These are phyloP conservation scores for Corymbia calophylla DNA, from an alignment of 441 rosid genomes.

Conservation along the genomic window DNA sequence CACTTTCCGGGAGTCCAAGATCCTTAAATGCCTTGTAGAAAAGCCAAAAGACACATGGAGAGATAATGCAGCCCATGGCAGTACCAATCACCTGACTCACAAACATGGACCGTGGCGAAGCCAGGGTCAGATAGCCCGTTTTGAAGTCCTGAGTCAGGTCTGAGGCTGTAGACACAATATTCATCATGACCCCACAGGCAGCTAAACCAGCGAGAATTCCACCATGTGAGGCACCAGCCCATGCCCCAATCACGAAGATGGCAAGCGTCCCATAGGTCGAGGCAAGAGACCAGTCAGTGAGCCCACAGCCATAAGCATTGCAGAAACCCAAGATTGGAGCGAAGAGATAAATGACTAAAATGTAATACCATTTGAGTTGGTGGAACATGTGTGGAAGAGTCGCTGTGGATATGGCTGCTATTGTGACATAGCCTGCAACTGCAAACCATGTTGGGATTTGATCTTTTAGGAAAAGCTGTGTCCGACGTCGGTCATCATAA, in stretches of 20 bases:
- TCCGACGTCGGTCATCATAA: constrained; percentile 1
- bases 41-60: constrained; percentile 8
- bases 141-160: constrained; percentile 65
- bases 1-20: not conserved
- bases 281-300: constrained; percentile 37
- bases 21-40: constrained; percentile 7
- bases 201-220: constrained; percentile 17
- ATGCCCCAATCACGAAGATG: constrained; percentile 20
- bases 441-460: constrained; percentile 7
- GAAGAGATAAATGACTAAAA: constrained; percentile 18
- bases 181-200: constrained; percentile 15
- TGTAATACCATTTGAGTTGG: constrained; percentile 27
- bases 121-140: constrained; percentile 57
- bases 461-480: constrained; percentile 3
- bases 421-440: not conserved
- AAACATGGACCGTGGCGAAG: constrained; percentile 61
- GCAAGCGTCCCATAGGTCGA: constrained; percentile 37
- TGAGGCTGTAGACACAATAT: constrained; percentile 20
- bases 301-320: constrained; percentile 40
- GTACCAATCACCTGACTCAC: constrained; percentile 28
- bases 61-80: constrained; percentile 11
- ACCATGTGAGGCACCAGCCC: constrained; percentile 20
- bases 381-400: constrained; percentile 13
- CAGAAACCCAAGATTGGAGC: constrained; percentile 35
- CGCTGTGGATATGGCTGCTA: not conserved